Conservation (phyloP, 805 yeast species). For the Hanseniaspora occidentalis region DNA sequence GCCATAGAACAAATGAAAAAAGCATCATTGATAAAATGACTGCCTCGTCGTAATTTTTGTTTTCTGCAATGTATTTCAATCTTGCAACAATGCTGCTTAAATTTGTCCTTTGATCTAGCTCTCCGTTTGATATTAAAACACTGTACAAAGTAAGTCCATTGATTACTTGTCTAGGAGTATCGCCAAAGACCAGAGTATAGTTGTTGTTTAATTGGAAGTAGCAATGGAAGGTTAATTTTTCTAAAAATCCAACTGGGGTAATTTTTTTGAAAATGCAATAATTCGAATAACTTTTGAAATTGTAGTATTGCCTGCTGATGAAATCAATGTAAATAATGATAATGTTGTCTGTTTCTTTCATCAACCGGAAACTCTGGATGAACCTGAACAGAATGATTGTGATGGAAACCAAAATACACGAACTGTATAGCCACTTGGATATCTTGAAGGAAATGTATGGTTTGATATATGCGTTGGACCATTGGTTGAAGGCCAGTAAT, state of each 20-base stretch:
- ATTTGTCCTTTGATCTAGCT: slow-evolving; percentile 21
- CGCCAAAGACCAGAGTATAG: slow-evolving; percentile 55
- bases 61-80: slow-evolving; percentile 41
- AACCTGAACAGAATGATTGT: slow-evolving; percentile 11
- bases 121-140: slow-evolving; percentile 26
- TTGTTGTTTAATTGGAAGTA: slow-evolving; percentile 55
- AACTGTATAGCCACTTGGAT: slow-evolving; percentile 62
- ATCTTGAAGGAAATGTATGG: slow-evolving; percentile 39
- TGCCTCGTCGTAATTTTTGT: slow-evolving; percentile 49
- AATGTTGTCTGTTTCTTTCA: background rate
- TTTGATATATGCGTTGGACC: slow-evolving; percentile 37
- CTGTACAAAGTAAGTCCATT: slow-evolving; percentile 63
- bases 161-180: slow-evolving; percentile 77
- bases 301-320: background rate
- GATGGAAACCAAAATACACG: slow-evolving; percentile 66
- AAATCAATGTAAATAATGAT: background rate
- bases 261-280: slow-evolving; percentile 65
- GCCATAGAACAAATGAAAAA: slow-evolving; percentile 63
- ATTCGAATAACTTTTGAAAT: slow-evolving; percentile 42
- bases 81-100: slow-evolving; percentile 27
- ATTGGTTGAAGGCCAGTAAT: slow-evolving; percentile 56
- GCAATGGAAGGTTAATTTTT: slow-evolving; percentile 53
- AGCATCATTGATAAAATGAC: slow-evolving; percentile 66
- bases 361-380: background rate
- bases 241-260: slow-evolving; percentile 50